A percentile compares a stretch with the other conserved stretches of the same genome.
phyloP scores from a whole-genome alignment of 73 alveolate genomes.

The Paramecium bursaria region DNA sequence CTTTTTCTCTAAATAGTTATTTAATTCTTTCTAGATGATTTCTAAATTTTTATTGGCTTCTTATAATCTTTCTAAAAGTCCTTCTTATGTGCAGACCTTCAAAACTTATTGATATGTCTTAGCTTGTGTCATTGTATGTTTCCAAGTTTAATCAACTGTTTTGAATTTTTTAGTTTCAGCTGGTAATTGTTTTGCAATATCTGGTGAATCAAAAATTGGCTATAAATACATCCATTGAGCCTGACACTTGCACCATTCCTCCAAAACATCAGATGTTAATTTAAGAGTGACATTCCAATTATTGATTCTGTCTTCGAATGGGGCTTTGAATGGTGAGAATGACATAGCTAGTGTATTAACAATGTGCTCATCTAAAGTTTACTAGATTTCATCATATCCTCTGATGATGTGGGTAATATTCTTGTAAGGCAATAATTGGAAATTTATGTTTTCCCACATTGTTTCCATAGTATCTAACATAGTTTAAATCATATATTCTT shows the following conservation, averaged over 20 bases:
- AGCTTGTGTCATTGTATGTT: constrained; percentile 90
- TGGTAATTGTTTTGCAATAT: constrained; percentile 94
- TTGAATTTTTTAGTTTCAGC: constrained; percentile 94
- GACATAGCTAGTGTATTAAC: constrained; percentile 99
- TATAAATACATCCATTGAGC: constrained; percentile 97
- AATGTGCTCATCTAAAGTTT: constrained; percentile 95
- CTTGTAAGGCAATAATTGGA: constrained; percentile 77
- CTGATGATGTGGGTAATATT: constrained; percentile 76
- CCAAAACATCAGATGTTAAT: constrained; percentile 98
- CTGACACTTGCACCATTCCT: constrained; percentile 99
- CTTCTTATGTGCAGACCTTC: constrained; percentile 87
- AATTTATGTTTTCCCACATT: constrained; percentile 88
- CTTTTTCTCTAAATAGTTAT: constrained; percentile 98
- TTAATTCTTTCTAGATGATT: constrained; percentile 93
- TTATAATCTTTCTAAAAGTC: constrained; percentile 87
- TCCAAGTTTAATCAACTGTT: constrained; percentile 93
- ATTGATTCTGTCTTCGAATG: constrained; percentile 98
- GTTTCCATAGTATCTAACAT: constrained; percentile 83
- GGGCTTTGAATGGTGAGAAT: constrained; percentile 99
- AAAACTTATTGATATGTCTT: constrained; percentile 91
- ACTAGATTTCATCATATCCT: constrained; percentile 78
- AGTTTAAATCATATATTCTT: constrained; percentile 88
- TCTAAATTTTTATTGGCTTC: constrained; percentile 94
- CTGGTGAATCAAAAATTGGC: constrained; percentile 96
- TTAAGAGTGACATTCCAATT: constrained; percentile 98